A percentile compares a stretch with the other conserved stretches of the same genome.
phyloP scores from a whole-genome alignment of 305 asterid species.

The Fraxinus xanthoxyloides region DNA sequence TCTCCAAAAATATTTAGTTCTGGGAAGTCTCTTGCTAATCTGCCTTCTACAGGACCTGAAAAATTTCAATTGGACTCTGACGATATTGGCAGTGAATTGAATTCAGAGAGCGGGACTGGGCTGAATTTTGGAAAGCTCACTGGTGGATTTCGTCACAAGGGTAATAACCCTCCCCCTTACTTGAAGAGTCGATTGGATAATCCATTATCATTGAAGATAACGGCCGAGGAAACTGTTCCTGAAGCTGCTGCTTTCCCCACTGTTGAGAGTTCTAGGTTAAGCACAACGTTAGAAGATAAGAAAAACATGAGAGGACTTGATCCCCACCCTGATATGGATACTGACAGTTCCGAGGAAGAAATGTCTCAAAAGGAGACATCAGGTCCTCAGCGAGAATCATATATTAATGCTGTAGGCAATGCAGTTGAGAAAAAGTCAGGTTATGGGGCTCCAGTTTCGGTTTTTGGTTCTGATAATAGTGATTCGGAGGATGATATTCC shows the following conservation, averaged over 20 bases:
- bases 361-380: conserved; percentile 23
- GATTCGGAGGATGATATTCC: conserved; percentile 55
- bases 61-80: conserved; percentile 22
- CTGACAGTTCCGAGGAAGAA: conserved; percentile 53
- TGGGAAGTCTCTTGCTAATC: conserved; percentile 20
- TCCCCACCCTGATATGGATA: conserved; percentile 31
- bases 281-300: conserved; percentile 21
- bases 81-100: conserved; percentile 13
- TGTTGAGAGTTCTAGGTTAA: conserved; percentile 24
- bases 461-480: conserved; percentile 42
- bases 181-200: conserved; percentile 35
- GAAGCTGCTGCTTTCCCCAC: conserved; percentile 19
- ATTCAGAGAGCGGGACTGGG: conserved; percentile 35
- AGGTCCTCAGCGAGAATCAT: conserved; percentile 23
- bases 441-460: conserved; percentile 34
- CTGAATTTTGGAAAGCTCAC: conserved; percentile 58
- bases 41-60: conserved; percentile 25
- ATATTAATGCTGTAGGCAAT: conserved; percentile 20
- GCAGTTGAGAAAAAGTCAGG: conserved; percentile 31
- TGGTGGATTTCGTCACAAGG: conserved; percentile 79
- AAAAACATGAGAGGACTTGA: conserved; percentile 27
- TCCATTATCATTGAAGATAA: conserved; percentile 12
- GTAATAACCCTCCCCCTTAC: conserved; percentile 41
- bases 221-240: conserved; percentile 23
- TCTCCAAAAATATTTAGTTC: conserved; percentile 22